Base-by-base conservation (phyloP, 2,329 filamentous ascomycete genomes). In the Colletotrichum tofieldiae region DNA sequence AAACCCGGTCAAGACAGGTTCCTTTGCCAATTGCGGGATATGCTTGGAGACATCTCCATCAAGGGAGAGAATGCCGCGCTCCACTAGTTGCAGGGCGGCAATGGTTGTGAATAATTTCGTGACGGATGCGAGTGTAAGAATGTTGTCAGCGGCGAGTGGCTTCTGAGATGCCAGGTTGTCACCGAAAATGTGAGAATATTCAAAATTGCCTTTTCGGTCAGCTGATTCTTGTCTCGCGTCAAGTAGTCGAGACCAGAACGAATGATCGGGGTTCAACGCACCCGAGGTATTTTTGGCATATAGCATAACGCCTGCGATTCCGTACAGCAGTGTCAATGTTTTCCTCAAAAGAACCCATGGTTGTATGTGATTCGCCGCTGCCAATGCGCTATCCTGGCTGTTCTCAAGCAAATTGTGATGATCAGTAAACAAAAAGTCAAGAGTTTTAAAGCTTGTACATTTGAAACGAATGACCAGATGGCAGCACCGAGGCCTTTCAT, bases 71-170 rank as follows among this genome's bases (percentile, higher is more conserved):
- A 86, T 77, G 0, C 87, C 87, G 8, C 85, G 82, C 45, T 91
- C 88, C 2, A 90, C 86, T 56, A 86, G 84, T 69, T 89, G 86
- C n/a, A 91, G 76, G 1, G 84, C 84, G 2, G 88, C 85, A 63
- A 91, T 84, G 1, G 84, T 83, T 2, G 88, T 84, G 65, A 89
- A 73, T 3, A 91, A 78, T 71, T 86, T 86, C 35, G 80, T 83
- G 3, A 78, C 80, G 4, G 81, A 84, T 3, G 81, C 82, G 0
- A 85, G 72, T 58, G 72, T 83, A 9, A 84, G 61, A 5, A 84
- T 76, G 47, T 82, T 79, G 67, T 84, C 83, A 1, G 81, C 72
- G 32, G 78, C 75, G 18, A 83, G 81, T 0, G 84, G 81, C 0
- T 68, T 71, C 52, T 82, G 84, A 16, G 47, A 32, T 8, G 32